A percentile compares a stretch with the other conserved stretches of the same genome.
These are phyloP conservation scores for Populus nigra DNA, from an alignment of 345 rosid species.

Conservation along the genomic window DNA sequence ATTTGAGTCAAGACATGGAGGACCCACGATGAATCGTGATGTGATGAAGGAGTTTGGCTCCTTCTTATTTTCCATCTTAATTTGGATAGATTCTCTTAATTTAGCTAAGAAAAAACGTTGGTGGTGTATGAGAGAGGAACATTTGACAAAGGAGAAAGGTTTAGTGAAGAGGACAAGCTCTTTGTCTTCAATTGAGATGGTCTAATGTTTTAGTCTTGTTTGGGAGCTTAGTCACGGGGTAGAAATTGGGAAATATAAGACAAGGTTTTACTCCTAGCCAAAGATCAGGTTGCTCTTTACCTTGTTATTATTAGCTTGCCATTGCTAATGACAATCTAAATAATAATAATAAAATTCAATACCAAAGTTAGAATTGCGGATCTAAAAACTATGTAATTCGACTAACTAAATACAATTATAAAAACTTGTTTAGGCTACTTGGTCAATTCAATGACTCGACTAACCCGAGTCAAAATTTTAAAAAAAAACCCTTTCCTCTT, in stretches of 20 bases:
- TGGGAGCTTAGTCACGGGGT: neutral
- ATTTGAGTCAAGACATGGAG: neutral
- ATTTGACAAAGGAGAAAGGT: neutral
- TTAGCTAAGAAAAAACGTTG: neutral
- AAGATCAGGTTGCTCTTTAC: neutral
- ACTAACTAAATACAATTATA: too few relatives aligned
- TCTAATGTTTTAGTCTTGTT: neutral
- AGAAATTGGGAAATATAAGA: neutral
- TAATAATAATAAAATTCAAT: too few relatives aligned
- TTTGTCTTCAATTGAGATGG: neutral
- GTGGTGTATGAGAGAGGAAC: neutral
- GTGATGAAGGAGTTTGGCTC: neutral
- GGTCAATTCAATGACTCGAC: too few relatives aligned
- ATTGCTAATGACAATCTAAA: neutral
- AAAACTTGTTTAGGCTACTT: too few relatives aligned
- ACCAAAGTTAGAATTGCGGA: too few relatives aligned
- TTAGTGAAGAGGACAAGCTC: neutral
- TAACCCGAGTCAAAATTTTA: too few relatives aligned
- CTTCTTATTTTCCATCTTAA: neutral
- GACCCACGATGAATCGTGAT: neutral
- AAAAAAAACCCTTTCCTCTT: too few relatives aligned
- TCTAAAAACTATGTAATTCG: too few relatives aligned
- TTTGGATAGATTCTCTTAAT: neutral
- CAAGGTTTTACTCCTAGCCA: neutral
- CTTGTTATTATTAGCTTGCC: neutral